Evolutionary conservation across 306 rosid genomes (phyloP), one percentile per base, ranked within the genome.

Genomic region (Dryas drummondii): DNA sequence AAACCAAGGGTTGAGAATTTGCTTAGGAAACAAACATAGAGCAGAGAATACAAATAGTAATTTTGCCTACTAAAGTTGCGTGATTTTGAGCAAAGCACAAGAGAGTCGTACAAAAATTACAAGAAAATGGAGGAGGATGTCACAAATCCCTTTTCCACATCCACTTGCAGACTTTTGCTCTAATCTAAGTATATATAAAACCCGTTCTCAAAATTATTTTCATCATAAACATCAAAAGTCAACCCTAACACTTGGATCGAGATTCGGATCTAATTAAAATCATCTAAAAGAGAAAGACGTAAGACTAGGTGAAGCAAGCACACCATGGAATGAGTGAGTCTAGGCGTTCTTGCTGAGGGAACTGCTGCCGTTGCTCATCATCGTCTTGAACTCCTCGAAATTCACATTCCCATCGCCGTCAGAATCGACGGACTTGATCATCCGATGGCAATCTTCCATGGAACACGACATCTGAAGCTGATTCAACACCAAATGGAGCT

Each of bases 351-450:
- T 75, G 44, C 78, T 66, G 3, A 19, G 19, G 41, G 42, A 16
- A 16, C 14, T 81, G 80, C 19, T 9, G 26, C 15, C 66, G 81
- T 74, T 76, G 73, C 54, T 82, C 99, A 92, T 96, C 99, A 96
- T 96, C 82, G 72, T 65, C 87, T 77, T 76, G 77, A 96, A 96
- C 83, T 96, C 99, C 4, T 82, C 87, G 80, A 90, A 96, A 74
- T 86, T 90, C 45, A 96, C 99, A 74, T 86, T 81, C 3, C 91
- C 97, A 40, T 96, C 99, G 46, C 93, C 97, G 58, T 92, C 98
- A 12, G 90, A 81, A 51, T 96, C 99, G 0, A 96, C 97, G 56
- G 96, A 80, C 66, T 60, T 41, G 81, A 96, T 92, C 99, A 96
- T 96, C 5, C 72, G 78, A 70, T 72, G 55, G 41, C 99, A 90